Base-by-base conservation (phyloP, 2,329 filamentous ascomycete species). In the Alternaria burnsii region DNA sequence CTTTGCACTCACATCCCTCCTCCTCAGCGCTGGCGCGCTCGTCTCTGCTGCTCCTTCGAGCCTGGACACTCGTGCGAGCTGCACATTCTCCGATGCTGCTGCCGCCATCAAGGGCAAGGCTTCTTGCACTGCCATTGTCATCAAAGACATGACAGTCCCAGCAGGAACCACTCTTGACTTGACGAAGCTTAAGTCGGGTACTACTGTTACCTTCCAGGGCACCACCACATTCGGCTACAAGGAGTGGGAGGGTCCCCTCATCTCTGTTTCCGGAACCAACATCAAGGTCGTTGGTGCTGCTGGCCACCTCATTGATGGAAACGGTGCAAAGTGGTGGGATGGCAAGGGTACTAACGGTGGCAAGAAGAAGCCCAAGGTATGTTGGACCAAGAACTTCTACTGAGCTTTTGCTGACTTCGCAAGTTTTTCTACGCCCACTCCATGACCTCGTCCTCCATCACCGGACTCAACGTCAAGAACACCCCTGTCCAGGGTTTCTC, bases 181-280 rank as follows among this genome's bases (percentile, higher is more conserved):
- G 61, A 86, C 86, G 12, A 77, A 79, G 20, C 80, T 88, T 40
- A 81, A 80, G 1, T 71, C 76, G 18, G 84, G 83, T 63, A 87
- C 86, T 14, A 82, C 76, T 56, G 82, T 90, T 63, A 86, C 85
- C 67, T 91, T 91, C 76, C 76, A 86, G 58, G 89, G 89, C 43
- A 86, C 82, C 14, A 91, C 89, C n/a, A 87, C 85, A 55, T 91
- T 89, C 70, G 88, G 82, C 20, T 90, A 89, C 78, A 80, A 86
- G 63, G 85, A 89, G 69, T 91, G 88, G 89, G 74, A 75, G 1
- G 89, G 89, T 0, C 89, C 89, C 44, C 81, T 91, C 14, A 82
- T 91, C 68, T 83, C 83, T 28, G 81, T 91, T 63, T 85, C 84
- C 1, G 89, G 89, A 41, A 78, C 63, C 54, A 73, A 87, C 62